Conservation (phyloP, 352 stramenopile genomes). For the Globisporangium perplexum region DNA sequence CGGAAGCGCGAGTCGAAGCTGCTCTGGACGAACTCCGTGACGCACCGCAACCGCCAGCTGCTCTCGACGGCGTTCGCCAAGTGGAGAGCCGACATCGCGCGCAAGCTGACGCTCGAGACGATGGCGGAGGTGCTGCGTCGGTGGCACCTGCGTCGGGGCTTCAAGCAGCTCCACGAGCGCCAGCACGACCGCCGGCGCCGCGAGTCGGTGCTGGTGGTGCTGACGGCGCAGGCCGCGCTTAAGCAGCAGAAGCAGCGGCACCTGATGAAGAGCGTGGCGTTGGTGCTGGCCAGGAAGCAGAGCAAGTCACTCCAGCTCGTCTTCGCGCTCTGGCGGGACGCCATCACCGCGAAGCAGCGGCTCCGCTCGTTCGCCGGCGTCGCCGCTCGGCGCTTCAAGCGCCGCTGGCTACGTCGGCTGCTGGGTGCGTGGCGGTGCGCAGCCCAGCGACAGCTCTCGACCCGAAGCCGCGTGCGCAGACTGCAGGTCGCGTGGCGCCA, state of each 20-base stretch:
- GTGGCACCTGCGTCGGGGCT: constrained; percentile 14
- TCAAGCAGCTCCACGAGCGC: constrained; percentile 9
- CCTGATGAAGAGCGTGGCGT: constrained; percentile 16
- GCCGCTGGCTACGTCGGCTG: background rate
- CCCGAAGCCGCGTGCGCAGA: background rate
- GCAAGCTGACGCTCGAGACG: background rate
- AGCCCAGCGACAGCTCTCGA: background rate
- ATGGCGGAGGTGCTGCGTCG: constrained; percentile 2
- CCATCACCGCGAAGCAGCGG: background rate
- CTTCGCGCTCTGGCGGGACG: constrained; percentile 8
- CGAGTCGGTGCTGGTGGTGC: constrained; percentile 29
- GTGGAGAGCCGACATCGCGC: constrained; percentile 9
- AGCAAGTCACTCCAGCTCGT: background rate
- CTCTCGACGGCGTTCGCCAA: background rate
- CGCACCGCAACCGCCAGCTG: background rate
- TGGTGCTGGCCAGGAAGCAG: constrained; percentile 22
- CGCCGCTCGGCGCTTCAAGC: background rate
- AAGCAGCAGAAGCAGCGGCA: constrained; percentile 26
- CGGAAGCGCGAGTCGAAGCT: background rate
- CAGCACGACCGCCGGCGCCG: constrained; percentile 17
- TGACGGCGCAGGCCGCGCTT: constrained; percentile 25
- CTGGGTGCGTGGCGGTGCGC: constrained; percentile 1
- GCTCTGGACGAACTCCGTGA: background rate
- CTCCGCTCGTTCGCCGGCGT: background rate
- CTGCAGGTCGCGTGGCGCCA: background rate